Evolutionary conservation across 2,329 filamentous ascomycete genomes (phyloP), one percentile per base, ranked within the genome.

Genomic region (Hypoxylon rubiginosum): DNA sequence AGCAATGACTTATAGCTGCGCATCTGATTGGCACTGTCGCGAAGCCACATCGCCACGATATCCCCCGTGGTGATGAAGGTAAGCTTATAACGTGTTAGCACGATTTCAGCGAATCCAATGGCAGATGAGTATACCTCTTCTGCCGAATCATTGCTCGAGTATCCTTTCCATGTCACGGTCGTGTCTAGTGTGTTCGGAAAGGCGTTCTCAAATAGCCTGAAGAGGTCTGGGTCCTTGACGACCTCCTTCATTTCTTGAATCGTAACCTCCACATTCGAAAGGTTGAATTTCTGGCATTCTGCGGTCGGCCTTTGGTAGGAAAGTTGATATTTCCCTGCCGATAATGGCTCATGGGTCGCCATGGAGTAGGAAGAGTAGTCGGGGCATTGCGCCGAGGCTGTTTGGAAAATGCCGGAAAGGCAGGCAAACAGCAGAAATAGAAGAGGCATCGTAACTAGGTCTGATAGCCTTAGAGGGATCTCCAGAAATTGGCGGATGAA

Each of bases 31-130:
- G 90, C 88, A 57, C 92, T 97, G 78, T 98, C 94, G 50, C 95
- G 89, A 56, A 97, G 82, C 95, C 95, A 98, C 80, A 97, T 94
- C 0, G 95, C 94, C 71, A 97, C 90, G 77, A 97, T 97, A 74
- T 97, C 93, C 30, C 93, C 93, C 0, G 93, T 97, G 34, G 94
- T 92, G 65, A 94, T 88, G 75, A 94, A 95, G 54, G 89, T 91
- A 70, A 95, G 90, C 64, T 88, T 56, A 21, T 5, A 19, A 5
- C 53, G n/a, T 26, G 46, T 34, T 48, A 56, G 55, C 21, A 51
- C 46, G n/a, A 53, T 43, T 45, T 11, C 15, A 21, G 54, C 10
- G 32, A 45, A 26, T 26, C 13, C 34, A 0, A 85, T 88, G 62
- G 88, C 88, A 67, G 88, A 72, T 69, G 87, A 88, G 4, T 86